A percentile compares a stretch with the other conserved stretches of the same genome.
phyloP scores from a whole-genome alignment of 2,329 filamentous ascomycete species.

The Ophiostoma fasciatum region DNA sequence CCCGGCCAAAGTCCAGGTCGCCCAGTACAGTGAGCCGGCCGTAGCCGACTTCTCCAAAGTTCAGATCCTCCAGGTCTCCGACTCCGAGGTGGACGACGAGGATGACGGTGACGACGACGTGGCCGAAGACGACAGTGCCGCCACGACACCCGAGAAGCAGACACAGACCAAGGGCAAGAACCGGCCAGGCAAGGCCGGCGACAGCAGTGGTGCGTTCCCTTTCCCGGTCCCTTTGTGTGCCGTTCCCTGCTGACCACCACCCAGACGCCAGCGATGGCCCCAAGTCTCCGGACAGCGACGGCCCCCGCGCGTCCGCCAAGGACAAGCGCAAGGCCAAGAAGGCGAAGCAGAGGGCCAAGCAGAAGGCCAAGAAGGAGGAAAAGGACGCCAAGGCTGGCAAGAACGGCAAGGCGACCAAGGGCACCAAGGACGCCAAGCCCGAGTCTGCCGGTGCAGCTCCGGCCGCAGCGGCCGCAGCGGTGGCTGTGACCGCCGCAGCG shows the following conservation, averaged over 20 bases:
- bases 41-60: constrained; percentile 26
- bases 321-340: not conserved
- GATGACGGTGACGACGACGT: constrained; percentile 12
- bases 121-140: constrained; percentile 3
- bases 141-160: not conserved
- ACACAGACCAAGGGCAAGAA: constrained; percentile 4
- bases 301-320: too few species aligned
- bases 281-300: too few species aligned
- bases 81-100: constrained; percentile 26
- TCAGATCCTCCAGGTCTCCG: constrained; percentile 23
- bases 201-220: too few species aligned
- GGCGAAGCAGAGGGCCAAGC: constrained; percentile 9
- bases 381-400: constrained; percentile 13
- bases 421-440: constrained; percentile 3
- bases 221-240: too few species aligned
- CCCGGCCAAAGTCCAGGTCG: constrained; percentile 24
- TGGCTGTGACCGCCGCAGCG: not conserved
- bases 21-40: constrained; percentile 27
- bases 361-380: constrained; percentile 10
- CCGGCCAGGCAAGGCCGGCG: not conserved
- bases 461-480: not conserved
- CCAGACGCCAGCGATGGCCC: too few species aligned
- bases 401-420: constrained; percentile 4
- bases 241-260: too few species aligned
- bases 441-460: not conserved